phyloP scores from a whole-genome alignment of 768 basidiomycete genomes.

The Pisolithus microcarpus region DNA sequence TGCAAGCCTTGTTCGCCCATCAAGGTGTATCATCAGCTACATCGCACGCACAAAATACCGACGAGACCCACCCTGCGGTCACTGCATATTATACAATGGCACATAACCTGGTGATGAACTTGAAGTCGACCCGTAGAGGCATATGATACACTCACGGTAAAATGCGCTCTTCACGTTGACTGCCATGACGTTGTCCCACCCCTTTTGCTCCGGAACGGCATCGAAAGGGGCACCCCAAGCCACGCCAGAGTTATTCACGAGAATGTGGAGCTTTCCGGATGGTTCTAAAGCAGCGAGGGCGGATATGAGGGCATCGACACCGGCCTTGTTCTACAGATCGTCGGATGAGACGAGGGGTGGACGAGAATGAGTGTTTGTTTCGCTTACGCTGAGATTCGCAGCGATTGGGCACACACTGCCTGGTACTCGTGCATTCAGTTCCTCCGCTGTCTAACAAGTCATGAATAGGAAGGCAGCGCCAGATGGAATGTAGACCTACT shows the following conservation, averaged over 20 bases:
- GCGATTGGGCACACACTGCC: conserved; percentile 67
- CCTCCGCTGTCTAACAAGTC: conserved; percentile 38
- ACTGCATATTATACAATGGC: conserved; percentile 25
- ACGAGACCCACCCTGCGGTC: conserved; percentile 33
- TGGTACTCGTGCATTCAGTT: conserved; percentile 53
- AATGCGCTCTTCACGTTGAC: conserved; percentile 84
- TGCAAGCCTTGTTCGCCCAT: conserved; percentile 16
- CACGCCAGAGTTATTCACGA: conserved; percentile 79
- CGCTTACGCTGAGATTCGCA: conserved; percentile 63
- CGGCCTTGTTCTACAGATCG: conserved; percentile 57
- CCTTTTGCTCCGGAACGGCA: conserved; percentile 70
- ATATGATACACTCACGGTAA: conserved; percentile 47
- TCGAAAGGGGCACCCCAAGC: conserved; percentile 70
- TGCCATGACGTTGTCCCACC: conserved; percentile 79
- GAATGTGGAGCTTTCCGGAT: conserved; percentile 59
- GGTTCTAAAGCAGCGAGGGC: conserved; percentile 62
- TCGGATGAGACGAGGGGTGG: not conserved
- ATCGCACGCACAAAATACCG: not conserved
- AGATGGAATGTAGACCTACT: conserved; percentile 30
- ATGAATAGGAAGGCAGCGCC: no score
- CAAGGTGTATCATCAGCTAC: not conserved
- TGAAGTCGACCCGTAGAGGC: no score
- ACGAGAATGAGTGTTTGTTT: not conserved
- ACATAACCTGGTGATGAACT: not conserved
- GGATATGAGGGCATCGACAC: conserved; percentile 64